A percentile compares a stretch with the other conserved stretches of the same genome.
Evolutionary conservation across 2,329 filamentous ascomycete species (phyloP).

Genomic region (Fusarium coicis): DNA sequence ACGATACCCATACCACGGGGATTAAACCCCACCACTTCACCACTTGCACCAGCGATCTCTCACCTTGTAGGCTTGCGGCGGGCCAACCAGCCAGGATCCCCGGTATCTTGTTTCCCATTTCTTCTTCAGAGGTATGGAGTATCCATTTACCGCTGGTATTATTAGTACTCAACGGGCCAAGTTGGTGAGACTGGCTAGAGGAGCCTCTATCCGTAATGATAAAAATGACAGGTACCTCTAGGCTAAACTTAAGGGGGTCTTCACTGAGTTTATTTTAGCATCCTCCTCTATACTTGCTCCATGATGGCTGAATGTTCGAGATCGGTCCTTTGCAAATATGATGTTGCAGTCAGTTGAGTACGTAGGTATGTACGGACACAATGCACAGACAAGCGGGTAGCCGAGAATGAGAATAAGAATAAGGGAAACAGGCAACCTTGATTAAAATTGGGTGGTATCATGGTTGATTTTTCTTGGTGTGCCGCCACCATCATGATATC

Average conservation of each 20-base stretch:
- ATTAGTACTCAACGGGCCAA: constrained; percentile 6
- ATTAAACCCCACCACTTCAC: constrained; percentile 39
- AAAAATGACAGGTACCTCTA: background rate
- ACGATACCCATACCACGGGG: constrained; percentile 17
- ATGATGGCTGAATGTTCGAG: constrained; percentile 3
- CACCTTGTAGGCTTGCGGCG: constrained; percentile 38
- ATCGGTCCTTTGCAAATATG: constrained; percentile 25
- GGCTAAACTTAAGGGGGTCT: background rate
- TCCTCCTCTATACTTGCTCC: background rate
- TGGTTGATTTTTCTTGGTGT: constrained; percentile 12
- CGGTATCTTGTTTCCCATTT: constrained; percentile 1
- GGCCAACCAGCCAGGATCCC: constrained; percentile 41
- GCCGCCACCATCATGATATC: constrained; percentile 31
- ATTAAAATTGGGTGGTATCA: constrained; percentile 16
- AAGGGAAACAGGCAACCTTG: constrained; percentile 7
- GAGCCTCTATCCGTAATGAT: background rate
- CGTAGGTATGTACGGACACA: background rate
- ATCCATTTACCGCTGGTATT: constrained; percentile 23
- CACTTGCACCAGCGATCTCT: constrained; percentile 35
- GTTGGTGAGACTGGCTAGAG: background rate
- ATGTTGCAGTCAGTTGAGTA: constrained; percentile 2
- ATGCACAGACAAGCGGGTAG: background rate
- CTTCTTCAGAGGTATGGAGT: background rate
- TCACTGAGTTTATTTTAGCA: background rate
- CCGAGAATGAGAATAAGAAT: constrained; percentile 4